Evolutionary conservation across 2,329 filamentous ascomycete species (phyloP).

Genomic region (Trichoderma atroviride): DNA sequence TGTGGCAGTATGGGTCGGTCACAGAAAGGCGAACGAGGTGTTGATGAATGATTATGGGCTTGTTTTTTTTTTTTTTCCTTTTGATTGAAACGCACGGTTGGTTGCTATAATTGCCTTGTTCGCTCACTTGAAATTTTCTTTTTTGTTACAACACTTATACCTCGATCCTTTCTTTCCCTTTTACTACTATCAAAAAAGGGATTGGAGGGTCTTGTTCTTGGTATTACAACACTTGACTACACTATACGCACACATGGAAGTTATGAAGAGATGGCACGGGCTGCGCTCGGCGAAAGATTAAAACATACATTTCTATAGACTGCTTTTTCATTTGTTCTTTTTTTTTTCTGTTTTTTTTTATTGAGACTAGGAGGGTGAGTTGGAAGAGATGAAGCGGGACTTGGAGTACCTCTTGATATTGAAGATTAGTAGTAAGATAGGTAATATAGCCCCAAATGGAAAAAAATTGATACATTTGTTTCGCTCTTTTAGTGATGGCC

Average conservation of each 20-base stretch:
- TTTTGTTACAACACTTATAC: slow-evolving; percentile 27
- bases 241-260: slow-evolving; percentile 23
- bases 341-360: slow-evolving; percentile 30
- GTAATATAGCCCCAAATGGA: not conserved
- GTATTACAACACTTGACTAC: slow-evolving; percentile 21
- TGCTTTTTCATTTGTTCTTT: slow-evolving; percentile 36
- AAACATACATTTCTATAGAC: slow-evolving; percentile 24
- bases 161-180: slow-evolving; percentile 11
- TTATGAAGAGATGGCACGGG: slow-evolving; percentile 29
- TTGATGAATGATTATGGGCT: slow-evolving; percentile 39
- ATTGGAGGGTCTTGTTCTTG: slow-evolving; percentile 26
- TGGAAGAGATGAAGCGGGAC: not conserved
- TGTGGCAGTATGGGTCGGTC: slow-evolving; percentile 27
- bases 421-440: not conserved
- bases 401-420: slow-evolving; percentile 10
- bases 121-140: not conserved
- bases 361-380: not conserved
- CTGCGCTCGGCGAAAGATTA: slow-evolving; percentile 27
- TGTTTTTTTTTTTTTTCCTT: slow-evolving; percentile 20
- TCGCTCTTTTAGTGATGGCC: not conserved
- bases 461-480: slow-evolving; percentile 21
- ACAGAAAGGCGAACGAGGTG: slow-evolving; percentile 36
- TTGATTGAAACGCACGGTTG: slow-evolving; percentile 26
- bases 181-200: not conserved
- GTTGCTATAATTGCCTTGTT: slow-evolving; percentile 28